phyloP scores from a whole-genome alignment of 1,284 basidiomycete genomes.

The Thecaphora thlaspeos region DNA sequence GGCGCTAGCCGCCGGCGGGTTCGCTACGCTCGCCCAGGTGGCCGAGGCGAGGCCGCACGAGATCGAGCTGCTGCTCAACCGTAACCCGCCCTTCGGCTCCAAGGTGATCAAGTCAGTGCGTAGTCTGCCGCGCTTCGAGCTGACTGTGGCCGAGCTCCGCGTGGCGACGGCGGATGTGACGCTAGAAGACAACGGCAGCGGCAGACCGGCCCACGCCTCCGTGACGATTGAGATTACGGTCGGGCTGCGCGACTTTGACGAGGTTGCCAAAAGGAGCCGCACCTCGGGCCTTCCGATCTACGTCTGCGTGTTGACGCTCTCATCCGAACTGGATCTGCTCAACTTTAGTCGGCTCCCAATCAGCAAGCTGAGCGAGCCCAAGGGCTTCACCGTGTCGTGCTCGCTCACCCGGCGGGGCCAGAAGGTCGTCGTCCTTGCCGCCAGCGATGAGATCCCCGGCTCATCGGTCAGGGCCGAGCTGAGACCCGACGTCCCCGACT shows the following conservation, averaged over 20 bases:
- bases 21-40: conserved; percentile 23
- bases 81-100: conserved; percentile 40
- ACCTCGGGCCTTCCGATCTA: conserved; percentile 26
- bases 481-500: conserved; percentile 18
- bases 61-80: conserved; percentile 42
- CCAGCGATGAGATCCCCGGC: conserved; percentile 36
- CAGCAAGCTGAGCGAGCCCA: conserved; percentile 19
- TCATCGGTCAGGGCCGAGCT: conserved; percentile 21
- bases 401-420: conserved; percentile 46
- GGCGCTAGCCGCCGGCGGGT: conserved; percentile 31
- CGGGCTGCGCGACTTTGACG: conserved; percentile 20
- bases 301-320: conserved; percentile 21
- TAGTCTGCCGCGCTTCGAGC: conserved; percentile 26
- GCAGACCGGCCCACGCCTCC: conserved; percentile 3
- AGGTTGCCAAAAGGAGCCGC: conserved; percentile 28
- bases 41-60: conserved; percentile 19
- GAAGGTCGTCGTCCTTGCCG: conserved; percentile 35
- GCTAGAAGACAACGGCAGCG: neutral
- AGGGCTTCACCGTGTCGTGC: conserved; percentile 38
- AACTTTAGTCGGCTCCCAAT: conserved; percentile 42
- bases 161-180: neutral
- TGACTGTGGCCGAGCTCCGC: conserved; percentile 16
- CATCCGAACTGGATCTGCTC: conserved; percentile 18
- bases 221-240: conserved; percentile 16
- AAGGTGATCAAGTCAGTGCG: conserved; percentile 26